These are phyloP conservation scores for Ceratobasidium sp. DNA, from an alignment of 1,284 basidiomycete species.

Conservation along the genomic window DNA sequence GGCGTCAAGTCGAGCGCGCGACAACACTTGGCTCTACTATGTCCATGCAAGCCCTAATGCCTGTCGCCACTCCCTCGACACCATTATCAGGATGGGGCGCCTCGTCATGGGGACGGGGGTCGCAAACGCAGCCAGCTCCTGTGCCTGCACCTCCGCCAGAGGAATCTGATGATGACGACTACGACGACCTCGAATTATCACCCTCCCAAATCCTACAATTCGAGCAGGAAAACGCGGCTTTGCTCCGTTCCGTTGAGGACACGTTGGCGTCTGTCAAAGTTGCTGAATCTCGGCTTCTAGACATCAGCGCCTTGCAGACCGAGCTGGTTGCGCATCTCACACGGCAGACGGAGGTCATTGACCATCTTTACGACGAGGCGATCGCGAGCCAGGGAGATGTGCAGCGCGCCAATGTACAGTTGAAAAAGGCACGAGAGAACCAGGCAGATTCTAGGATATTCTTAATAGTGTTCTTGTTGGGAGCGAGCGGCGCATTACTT, in stretches of 20 bases:
- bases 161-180: slow-evolving; percentile 59
- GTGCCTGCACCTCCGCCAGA: slow-evolving; percentile 53
- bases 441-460: slow-evolving; percentile 85
- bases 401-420: slow-evolving; percentile 85
- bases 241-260: slow-evolving; percentile 82
- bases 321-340: slow-evolving; percentile 87
- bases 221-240: slow-evolving; percentile 86
- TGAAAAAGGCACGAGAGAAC: slow-evolving; percentile 82
- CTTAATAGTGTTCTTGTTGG: slow-evolving; percentile 85
- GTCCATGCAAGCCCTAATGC: slow-evolving; percentile 43
- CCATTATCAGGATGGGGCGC: slow-evolving; percentile 35
- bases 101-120: slow-evolving; percentile 36
- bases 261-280: slow-evolving; percentile 86
- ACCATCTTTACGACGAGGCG: slow-evolving; percentile 89
- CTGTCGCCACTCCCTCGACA: slow-evolving; percentile 31
- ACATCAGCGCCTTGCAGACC: slow-evolving; percentile 90
- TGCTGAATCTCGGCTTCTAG: slow-evolving; percentile 86
- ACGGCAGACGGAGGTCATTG: slow-evolving; percentile 87
- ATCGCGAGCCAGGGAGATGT: slow-evolving; percentile 84
- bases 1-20: slow-evolving; percentile 80
- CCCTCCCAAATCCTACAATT: slow-evolving; percentile 90
- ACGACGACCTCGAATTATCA: slow-evolving; percentile 73
- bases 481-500: slow-evolving; percentile 83
- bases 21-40: slow-evolving; percentile 75
- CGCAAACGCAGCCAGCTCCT: slow-evolving; percentile 35